phyloP scores from a whole-genome alignment of 345 rosid species.

The Punica granatum region DNA sequence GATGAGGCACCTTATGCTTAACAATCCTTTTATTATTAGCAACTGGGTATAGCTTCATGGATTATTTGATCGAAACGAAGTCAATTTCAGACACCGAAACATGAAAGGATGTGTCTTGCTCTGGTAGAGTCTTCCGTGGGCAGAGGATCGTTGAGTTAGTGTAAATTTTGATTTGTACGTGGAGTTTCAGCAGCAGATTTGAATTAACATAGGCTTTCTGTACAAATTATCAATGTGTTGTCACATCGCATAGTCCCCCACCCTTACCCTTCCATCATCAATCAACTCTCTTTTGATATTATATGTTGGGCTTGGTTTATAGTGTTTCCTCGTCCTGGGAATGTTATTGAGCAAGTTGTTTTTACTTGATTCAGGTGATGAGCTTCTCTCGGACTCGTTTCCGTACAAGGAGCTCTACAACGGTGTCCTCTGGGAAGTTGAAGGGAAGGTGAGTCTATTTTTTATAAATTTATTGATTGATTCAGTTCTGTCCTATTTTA shows the following conservation, averaged over 20 bases:
- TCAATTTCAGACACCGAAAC: background rate
- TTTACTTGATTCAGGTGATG: slow-evolving; percentile 47
- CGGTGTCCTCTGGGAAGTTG: slow-evolving; percentile 84
- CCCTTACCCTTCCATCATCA: no score
- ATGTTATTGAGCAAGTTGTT: background rate
- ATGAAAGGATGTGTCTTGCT: background rate
- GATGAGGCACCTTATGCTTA: background rate
- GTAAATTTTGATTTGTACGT: no score
- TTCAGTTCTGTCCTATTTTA: background rate
- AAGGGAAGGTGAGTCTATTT: slow-evolving; percentile 59
- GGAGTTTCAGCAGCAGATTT: no score
- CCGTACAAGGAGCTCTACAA: slow-evolving; percentile 72
- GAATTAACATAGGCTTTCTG: no score
- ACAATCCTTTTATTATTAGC: no score
- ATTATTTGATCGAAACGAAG: background rate
- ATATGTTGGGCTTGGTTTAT: background rate
- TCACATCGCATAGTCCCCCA: no score
- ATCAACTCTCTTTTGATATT: background rate
- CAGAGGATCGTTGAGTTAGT: no score
- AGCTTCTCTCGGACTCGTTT: slow-evolving; percentile 95
- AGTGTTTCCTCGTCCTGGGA: background rate
- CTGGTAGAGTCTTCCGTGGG: no score
- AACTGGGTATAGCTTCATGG: background rate
- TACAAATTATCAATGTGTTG: no score
- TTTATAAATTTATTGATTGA: background rate